Evolutionary conservation across 768 basidiomycete species (phyloP), one percentile per base, ranked within the genome.

Genomic region (Hygrocybe punicea): DNA sequence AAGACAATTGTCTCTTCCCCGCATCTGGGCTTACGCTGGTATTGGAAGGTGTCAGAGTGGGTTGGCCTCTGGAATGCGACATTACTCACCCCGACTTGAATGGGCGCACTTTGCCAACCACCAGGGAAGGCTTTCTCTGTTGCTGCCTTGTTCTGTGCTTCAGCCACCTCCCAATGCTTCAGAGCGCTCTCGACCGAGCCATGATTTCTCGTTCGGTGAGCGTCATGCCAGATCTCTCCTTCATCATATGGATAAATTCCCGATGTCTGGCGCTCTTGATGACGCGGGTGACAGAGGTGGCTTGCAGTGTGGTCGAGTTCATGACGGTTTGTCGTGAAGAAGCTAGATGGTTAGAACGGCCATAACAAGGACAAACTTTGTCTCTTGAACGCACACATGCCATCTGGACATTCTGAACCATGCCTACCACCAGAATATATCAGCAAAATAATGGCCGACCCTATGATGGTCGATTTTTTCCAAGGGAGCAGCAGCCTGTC

Each of bases 1-100:
- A 45, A 51, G 50, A 58, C 52, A 39, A n/a, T 59, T 53, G 55
- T 50, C 58, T 61, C 57, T 56, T 61, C 58, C 52, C 58, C 51
- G 33, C 50, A 54, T 52, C 47, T 56, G 45, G 57, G 57, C 45
- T 51, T 58, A 42, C 50, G 51, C 51, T 57, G 56, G 50, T 40
- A 24, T 45, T 56, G 23, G 39, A 50, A 50, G 34, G 40, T 29
- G 29, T 29, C 29, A 29, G 29, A 29, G 29, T 29, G 29, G 29
- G 29, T 29, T 29, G 29, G 29, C 29, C 29, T 57, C 50, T 51
- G 33, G 51, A 52, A 25, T 14, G 40, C 51, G 29, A 53, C 51
- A 46, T 51, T 33, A 46, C 51, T 58, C 50, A 58, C 57, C 51
- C 57, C 57, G 42, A 58, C 51, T 57, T 51, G 56, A 51, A 57